Evolutionary conservation across 495 filamentous ascomycete genomes (phyloP), one percentile per base, ranked within the genome.

Genomic region (Alectoria sarmentosa): DNA sequence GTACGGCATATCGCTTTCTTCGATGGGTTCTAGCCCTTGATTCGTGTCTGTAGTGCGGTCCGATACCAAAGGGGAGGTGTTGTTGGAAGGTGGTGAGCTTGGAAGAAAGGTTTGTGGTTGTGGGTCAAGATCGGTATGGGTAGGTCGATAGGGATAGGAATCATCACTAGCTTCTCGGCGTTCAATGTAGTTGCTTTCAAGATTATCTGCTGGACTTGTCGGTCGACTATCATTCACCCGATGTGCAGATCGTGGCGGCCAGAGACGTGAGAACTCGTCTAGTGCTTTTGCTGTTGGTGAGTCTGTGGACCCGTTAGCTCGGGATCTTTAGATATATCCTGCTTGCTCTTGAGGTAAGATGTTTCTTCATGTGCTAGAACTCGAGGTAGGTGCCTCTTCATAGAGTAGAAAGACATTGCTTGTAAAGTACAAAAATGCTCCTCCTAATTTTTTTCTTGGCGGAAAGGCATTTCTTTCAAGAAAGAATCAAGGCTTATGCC

Each of bases 121-220:
- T 28, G 48, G 7, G 26, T 17, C 26, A 28, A 6, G 1, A 28
- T 52, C 26, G 48, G 19, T 52, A 52, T 10, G 13, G 4, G 48
- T 30, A 52, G 48, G 48, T 52, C 48, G 48, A 52, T 52, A 52
- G 48, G 13, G 1, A 14, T 52, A 52, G 48, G 48, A 52, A 52
- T 28, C 6, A 3, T 52, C 26, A 52, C 26, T 52, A 52, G 48
- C 26, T 52, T 28, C 48, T 52, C 48, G 48, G 48, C 26, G 14
- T 28, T 28, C 44, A 13, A 26, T n/a, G 15, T 23, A 23, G n/a
- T 14, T 48, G 44, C 48, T 52, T 30, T 52, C 8, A 4, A 5
- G 4, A 52, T 13, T 6, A 52, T 30, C 48, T 52, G 48, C 26
- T 52, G 17, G 48, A 30, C 11, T 30, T 28, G 48, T 4, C 15